Evolutionary conservation across 73 alveolate species (phyloP).

Genomic region (Breviolum minutum): DNA sequence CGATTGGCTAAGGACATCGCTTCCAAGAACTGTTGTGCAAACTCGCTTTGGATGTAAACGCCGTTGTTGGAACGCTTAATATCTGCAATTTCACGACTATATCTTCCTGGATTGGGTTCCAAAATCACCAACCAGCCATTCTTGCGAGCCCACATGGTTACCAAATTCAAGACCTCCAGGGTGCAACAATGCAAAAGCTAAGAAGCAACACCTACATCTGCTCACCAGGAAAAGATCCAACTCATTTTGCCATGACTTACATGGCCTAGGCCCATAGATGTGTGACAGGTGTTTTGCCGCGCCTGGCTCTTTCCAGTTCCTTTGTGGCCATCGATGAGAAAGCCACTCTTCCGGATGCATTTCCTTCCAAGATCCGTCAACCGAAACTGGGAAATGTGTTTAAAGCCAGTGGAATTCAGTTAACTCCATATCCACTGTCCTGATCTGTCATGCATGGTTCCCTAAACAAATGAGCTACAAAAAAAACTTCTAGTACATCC

Average conservation of each 20-base stretch:
- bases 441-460: no score
- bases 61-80: constrained; percentile 91
- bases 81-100: constrained; percentile 65
- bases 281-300: no score
- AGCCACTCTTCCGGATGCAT: constrained; percentile 23
- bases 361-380: neutral
- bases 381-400: neutral
- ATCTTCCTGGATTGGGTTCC: constrained; percentile 78
- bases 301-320: constrained; percentile 93
- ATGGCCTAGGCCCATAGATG: no score
- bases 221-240: neutral
- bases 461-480: no score
- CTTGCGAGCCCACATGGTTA: constrained; percentile 89
- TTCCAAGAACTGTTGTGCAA: constrained; percentile 91
- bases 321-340: constrained; percentile 85
- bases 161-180: constrained; percentile 49
- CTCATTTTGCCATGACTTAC: no score
- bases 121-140: constrained; percentile 92
- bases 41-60: constrained; percentile 80
- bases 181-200: neutral
- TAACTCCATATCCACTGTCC: no score
- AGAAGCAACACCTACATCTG: neutral
- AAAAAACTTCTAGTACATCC: no score
- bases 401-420: neutral
- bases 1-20: constrained; percentile 67